Base-by-base conservation (phyloP, 352 stramenopile species). In the Chrysophaeum taylorii region DNA sequence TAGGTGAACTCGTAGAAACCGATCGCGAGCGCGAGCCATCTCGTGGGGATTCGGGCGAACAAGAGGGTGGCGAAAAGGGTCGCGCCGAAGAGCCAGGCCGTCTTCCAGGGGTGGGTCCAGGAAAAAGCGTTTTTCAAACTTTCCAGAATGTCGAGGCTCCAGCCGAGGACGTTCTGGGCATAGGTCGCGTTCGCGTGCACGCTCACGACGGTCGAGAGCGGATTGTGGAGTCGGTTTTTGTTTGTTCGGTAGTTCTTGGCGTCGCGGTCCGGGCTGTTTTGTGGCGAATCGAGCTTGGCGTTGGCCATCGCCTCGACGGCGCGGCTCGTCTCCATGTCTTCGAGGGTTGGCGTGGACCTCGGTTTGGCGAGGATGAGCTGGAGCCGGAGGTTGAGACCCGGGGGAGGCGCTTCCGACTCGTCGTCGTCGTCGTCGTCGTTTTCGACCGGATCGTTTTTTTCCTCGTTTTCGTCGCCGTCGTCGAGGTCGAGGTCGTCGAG, bases 1-100 rank as follows among this genome's bases (percentile, higher is more conserved):
- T 66, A 66, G 31, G n/a, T 7, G 57, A 66, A 66, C 57, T 66
- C 57, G 36, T 66, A 66, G 14, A 66, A 25, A 33, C 57, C 57
- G 31, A 21, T 1, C 33, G 57, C 57, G 31, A 66, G 31, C 5
- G 27, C 12, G 14, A 66, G 57, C 33, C 36, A 66, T 7, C 57
- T 2, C 57, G 57, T 66, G 12, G 15, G 27, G 12, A 66, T n/a
- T 5, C 57, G 4, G 33, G 5, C 2, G n/a, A 66, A 66, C 21
- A 66, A 25, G 14, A 42, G 9, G 16, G 36, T n/a, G 12, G 12
- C 57, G 36, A 33, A 15, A 9, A 21, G 21, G 1, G 5, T 16
- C 33, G 9, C 9, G 31, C 4, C 33, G 36, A 66, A 66, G 33
- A 66, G 5, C 23, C 23, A 7, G 12, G 2, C 12, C 57, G 57